Base-by-base conservation (phyloP, 768 basidiomycete genomes). In the Pleurotus tuber-regium region DNA sequence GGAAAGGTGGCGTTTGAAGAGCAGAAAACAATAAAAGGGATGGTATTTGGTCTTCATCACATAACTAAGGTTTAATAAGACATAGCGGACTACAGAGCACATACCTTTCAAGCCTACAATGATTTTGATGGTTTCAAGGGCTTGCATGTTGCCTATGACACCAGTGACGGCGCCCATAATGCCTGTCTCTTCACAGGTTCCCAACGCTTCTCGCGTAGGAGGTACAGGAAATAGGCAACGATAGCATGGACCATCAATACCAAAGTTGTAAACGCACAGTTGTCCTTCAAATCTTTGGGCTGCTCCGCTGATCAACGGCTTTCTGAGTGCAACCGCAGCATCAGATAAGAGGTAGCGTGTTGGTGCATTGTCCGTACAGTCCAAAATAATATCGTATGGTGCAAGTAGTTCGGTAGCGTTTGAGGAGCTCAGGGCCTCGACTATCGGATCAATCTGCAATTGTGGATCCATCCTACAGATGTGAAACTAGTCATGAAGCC, bases 331-430 rank as follows among this genome's bases (percentile, higher is more conserved):
- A 31, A 93, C 89, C 12, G 89, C 83, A 1, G 83, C 81, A 64
- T 98, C 95, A 21, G 92, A 94, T 47, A 99, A 77, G 16, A 98
- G 80, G 67, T 98, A 98, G 4, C 97, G 87, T 0, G 93, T 94
- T 2, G 89, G 83, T 1, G 87, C 82, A 57, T 97, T 96, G 70
- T 98, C 95, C 3, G 94, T 97, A 72, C 95, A 98, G 69, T 98
- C 96, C 12, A 98, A 73, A 43, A 98, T 75, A 46, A 97, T 67
- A 63, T 88, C 82, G 61, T 91, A 93, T 1, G 76, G 62, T 9
- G 62, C 56, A 9, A 95, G 71, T 18, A 90, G 67, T 12, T 67
- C 54, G n/a, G 81, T 54, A 0, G 92, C 90, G 57, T 92, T 92
- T 23, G 68, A 61, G 6, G 87, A 59, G 14, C 74, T 65, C 33